Base-by-base conservation (phyloP, 1,284 basidiomycete species). In the Malassezia sp. region DNA sequence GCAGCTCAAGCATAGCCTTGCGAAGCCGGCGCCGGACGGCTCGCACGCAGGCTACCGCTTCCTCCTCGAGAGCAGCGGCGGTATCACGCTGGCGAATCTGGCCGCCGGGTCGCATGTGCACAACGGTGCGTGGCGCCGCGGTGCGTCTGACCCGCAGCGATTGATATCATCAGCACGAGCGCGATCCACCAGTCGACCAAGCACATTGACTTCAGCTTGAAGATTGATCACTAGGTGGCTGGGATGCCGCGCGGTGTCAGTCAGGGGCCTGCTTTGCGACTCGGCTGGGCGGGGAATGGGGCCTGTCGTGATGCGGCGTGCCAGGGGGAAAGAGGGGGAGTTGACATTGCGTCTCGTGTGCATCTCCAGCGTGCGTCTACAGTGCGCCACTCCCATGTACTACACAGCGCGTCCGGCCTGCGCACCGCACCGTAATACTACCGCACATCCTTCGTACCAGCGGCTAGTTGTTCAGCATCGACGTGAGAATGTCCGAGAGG, bases 151-250 rank as follows among this genome's bases (percentile, higher is more conserved):
- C 22, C 14, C 11, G 4, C 42, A 56, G 61, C 62, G 0, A 67
- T 69, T 51, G 66, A 69, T 36, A 64, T 69, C 26, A 63, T 69
- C 42, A 60, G 57, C 27, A 67, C 64, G 3, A 57, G 53, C 24
- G 53, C 60, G 15, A 66, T 67, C 35, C 67, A 70, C 42, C 67
- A 67, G 47, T 66, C 61, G 24, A 67, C 67, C 18, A 59, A 66
- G 54, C 65, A 68, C 34, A 55, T 68, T 32, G 65, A 70, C 41
- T 66, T 68, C 37, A 64, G 59, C 28, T 50, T 70, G 46, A 70
- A 70, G 56, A 54, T 70, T 28, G 64, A 67, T 42, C 62, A 49
- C 29, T 39, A 35, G 36, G 7, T 33, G 21, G 17, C 17, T 36
- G 24, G 23, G 3, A n/a, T n/a, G n/a, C n/a, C n/a, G n/a, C n/a